Evolutionary conservation across 2,329 filamentous ascomycete genomes (phyloP).

Genomic region (Ramularia endophylla): DNA sequence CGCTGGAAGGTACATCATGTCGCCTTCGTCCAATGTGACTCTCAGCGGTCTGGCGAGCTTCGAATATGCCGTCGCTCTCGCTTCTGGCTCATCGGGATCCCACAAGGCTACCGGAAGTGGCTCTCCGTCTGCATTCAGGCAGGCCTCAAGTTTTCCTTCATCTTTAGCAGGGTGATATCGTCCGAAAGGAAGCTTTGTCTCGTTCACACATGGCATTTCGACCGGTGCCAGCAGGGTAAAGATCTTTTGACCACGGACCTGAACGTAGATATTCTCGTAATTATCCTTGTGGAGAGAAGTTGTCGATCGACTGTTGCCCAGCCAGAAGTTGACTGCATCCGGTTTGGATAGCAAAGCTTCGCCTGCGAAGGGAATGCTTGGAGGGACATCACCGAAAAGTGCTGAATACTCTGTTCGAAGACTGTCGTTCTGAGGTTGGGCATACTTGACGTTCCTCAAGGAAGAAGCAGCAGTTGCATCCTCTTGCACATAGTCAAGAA

Average conservation of each 20-base stretch:
- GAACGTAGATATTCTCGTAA: constrained; percentile 81
- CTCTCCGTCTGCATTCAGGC: constrained; percentile 33
- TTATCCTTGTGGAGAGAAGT: constrained; percentile 77
- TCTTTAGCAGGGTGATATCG: constrained; percentile 48
- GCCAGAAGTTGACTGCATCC: constrained; percentile 78
- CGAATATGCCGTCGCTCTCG: constrained; percentile 54
- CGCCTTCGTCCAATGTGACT: constrained; percentile 65
- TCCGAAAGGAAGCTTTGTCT: constrained; percentile 51
- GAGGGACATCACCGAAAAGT: constrained; percentile 58
- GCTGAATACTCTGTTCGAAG: constrained; percentile 64
- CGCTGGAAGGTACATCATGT: constrained; percentile 76
- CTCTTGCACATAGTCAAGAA: constrained; percentile 55
- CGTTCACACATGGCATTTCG: constrained; percentile 63
- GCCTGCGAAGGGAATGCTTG: constrained; percentile 63
- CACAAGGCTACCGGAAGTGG: constrained; percentile 64
- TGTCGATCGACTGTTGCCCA: constrained; percentile 63
- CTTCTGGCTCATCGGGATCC: constrained; percentile 60
- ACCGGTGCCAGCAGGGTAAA: constrained; percentile 70
- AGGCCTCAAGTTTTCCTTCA: constrained; percentile 26
- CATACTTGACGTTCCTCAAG: constrained; percentile 53
- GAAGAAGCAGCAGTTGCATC: constrained; percentile 30
- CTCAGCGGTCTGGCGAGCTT: constrained; percentile 53
- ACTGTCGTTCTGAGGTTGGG: constrained; percentile 81
- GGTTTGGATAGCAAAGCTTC: constrained; percentile 61
- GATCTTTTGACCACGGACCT: constrained; percentile 65